Evolutionary conservation across 2,329 filamentous ascomycete genomes (phyloP).

Genomic region (Cladosporium oxysporum): DNA sequence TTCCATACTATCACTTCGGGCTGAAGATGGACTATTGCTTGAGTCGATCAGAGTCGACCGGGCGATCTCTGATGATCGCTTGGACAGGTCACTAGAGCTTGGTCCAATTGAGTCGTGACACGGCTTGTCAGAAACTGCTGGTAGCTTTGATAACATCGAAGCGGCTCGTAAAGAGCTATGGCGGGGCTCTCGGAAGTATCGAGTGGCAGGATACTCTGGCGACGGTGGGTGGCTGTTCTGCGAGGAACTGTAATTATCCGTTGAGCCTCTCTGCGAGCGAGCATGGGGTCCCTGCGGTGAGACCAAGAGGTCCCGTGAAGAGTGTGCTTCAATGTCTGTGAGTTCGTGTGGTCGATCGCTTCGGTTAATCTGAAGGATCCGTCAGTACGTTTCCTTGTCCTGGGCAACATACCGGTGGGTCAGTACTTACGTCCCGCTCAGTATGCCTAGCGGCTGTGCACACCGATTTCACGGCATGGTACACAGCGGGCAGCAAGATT

Average conservation of each 20-base stretch:
- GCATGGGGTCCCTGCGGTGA: background rate
- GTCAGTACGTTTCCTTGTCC: background rate
- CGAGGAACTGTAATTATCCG: background rate
- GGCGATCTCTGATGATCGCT: background rate
- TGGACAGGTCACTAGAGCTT: background rate
- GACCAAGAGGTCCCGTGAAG: background rate
- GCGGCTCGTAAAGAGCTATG: constrained; percentile 2
- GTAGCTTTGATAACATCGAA: background rate
- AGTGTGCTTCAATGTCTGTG: background rate
- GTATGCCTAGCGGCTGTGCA: background rate
- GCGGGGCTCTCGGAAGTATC: constrained; percentile 14
- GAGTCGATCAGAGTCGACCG: background rate
- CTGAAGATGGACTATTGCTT: background rate
- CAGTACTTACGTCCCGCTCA: background rate
- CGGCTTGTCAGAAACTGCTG: background rate
- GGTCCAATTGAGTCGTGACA: background rate
- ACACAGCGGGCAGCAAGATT: constrained; percentile 1
- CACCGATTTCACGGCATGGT: background rate
- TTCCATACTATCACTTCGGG: background rate
- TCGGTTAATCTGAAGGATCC: background rate
- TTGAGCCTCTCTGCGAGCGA: background rate
- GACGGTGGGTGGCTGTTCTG: background rate
- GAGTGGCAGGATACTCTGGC: background rate
- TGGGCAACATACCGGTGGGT: too few relatives aligned
- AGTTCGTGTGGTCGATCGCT: background rate